Evolutionary conservation across 208 protist genomes (phyloP), one percentile per base, ranked within the genome.

Genomic region (Trichomonas tenax): DNA sequence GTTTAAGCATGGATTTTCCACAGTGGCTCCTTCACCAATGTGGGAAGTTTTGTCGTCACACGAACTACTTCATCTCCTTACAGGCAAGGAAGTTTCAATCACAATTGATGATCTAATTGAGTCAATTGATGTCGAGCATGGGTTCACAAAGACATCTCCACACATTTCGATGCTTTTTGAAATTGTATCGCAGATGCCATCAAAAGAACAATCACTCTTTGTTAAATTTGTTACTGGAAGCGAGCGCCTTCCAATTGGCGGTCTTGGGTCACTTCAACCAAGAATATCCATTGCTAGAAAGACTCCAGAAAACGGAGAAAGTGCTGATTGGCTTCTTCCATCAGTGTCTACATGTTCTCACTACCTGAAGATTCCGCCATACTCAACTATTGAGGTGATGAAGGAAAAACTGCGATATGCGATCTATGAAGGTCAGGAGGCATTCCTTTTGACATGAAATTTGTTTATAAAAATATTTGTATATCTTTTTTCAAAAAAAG

Each of bases 171-270:
- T 93, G 86, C 44, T 93, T 0, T 93, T 93, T 38, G 44, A 93
- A 15, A 51, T 93, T 34, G 15, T 93, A 23, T 11, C 31, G 38
- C 21, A 93, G 36, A 41, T 93, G 23, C 8, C 41, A 38, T 26
- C 11, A 38, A 17, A 93, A 15, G 86, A 93, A 93, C 41, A 51
- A 38, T 48, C 86, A 34, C 9, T 51, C 0, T 93, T 93, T 36
- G 86, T 93, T 34, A 93, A 97, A 23, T 98, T 98, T 21, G 89
- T 98, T 23, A 98, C 97, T 6, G 98, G 98, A 41, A 97, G 96
- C 58, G 97, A 97, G 8, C 90, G 96, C 0, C 96, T 98, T 26
- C 97, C 97, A 17, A 96, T 97, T 49, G 97, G 97, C 31, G 98
- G 98, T 2, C 81, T 97, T 26, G 49, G 63, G 26, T 95, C 82